phyloP scores from a whole-genome alignment of 192 early-diverging fungal species.

The Glomus cerebriforme region DNA sequence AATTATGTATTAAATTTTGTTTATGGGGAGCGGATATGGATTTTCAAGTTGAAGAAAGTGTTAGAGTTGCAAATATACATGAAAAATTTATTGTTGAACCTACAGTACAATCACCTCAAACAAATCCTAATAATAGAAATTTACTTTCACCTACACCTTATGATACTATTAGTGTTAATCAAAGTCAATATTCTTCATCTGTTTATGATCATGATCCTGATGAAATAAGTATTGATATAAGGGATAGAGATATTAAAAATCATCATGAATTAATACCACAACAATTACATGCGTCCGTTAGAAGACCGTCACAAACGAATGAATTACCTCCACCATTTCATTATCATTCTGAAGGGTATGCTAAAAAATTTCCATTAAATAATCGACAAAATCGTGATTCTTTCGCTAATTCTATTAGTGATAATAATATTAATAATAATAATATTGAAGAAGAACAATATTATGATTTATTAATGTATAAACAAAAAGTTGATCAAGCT shows the following conservation, averaged over 20 bases:
- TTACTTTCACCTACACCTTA: background rate
- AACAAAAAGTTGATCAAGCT: background rate
- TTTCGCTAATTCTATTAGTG: background rate
- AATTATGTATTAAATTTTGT: slow-evolving; percentile 28
- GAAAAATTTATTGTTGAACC: background rate
- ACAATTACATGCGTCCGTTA: background rate
- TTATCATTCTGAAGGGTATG: background rate
- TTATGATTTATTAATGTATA: background rate
- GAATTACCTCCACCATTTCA: background rate
- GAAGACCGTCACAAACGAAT: background rate
- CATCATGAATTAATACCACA: background rate
- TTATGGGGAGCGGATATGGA: slow-evolving; percentile 29
- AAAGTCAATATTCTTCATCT: background rate
- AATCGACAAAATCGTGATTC: background rate
- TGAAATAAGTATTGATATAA: background rate
- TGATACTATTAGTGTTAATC: background rate
- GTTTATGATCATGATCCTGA: background rate
- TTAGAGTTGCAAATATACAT: slow-evolving; percentile 29
- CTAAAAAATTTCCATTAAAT: background rate
- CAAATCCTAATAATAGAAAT: background rate
- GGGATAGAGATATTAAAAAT: background rate
- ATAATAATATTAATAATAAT: background rate
- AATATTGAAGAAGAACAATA: background rate
- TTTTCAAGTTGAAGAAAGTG: slow-evolving; percentile 30
- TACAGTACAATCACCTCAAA: background rate